Evolutionary conservation across 2,329 filamentous ascomycete species (phyloP).

Genomic region (Claviceps paspali): DNA sequence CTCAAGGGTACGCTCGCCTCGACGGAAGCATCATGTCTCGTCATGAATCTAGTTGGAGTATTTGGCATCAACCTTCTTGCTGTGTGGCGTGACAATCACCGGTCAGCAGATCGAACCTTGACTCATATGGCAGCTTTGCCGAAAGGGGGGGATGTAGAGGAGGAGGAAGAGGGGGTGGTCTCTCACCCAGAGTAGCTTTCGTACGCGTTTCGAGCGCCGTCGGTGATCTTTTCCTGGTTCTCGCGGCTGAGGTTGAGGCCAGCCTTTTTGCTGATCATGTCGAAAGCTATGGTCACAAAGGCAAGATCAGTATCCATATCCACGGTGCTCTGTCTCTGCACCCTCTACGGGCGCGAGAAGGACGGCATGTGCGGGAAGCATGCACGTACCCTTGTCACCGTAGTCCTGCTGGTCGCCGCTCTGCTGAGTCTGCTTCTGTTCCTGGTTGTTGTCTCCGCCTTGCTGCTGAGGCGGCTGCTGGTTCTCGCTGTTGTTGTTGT

Average conservation of each 20-base stretch:
- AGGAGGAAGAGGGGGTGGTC: too few species aligned
- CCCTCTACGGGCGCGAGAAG: too few species aligned
- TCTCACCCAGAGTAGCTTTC: constrained; percentile 23
- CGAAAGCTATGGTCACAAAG: constrained; percentile 14
- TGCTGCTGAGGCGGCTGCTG: constrained; percentile 7
- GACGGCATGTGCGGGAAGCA: background rate
- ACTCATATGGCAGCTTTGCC: background rate
- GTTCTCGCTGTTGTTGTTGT: background rate
- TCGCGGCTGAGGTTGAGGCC: constrained; percentile 18
- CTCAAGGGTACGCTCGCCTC: background rate
- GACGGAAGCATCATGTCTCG: background rate
- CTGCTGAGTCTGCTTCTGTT: constrained; percentile 7
- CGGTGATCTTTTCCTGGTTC: constrained; percentile 24
- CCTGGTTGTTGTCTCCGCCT: constrained; percentile 2
- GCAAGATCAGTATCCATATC: too few species aligned
- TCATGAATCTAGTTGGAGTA: constrained; percentile 19
- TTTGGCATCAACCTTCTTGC: constrained; percentile 16
- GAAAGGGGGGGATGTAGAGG: too few species aligned
- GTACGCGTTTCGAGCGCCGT: constrained; percentile 17
- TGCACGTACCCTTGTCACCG: constrained; percentile 21
- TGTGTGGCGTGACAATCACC: constrained; percentile 1
- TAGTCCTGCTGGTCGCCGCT: constrained; percentile 15
- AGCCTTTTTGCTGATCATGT: constrained; percentile 16
- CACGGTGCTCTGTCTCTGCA: too few species aligned
- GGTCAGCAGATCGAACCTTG: background rate